These are phyloP conservation scores for Candida sakaeoensis DNA, from an alignment of 805 yeast genomes.

Conservation along the genomic window DNA sequence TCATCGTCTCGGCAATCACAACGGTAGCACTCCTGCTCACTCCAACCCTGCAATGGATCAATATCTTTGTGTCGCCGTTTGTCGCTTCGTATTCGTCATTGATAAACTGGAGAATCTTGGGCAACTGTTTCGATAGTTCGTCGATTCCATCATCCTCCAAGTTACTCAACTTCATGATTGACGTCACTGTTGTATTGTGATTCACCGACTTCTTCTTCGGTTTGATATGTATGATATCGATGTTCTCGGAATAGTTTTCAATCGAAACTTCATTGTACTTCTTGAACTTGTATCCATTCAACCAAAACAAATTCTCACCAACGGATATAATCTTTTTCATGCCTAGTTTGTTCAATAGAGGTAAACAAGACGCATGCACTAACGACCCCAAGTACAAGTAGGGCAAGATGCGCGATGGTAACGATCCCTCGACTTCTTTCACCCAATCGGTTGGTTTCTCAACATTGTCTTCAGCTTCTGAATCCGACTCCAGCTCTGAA, in stretches of 20 bases:
- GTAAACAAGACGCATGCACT: constrained; percentile 71
- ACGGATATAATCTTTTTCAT: constrained; percentile 78
- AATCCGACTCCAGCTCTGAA: not conserved
- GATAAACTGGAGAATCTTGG: constrained; percentile 62
- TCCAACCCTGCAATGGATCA: constrained; percentile 94
- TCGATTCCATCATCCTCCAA: constrained; percentile 92
- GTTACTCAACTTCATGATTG: constrained; percentile 62
- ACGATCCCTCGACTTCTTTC: constrained; percentile 52
- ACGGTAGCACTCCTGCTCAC: constrained; percentile 94
- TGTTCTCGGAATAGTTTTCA: constrained; percentile 21
- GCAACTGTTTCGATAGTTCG: constrained; percentile 58
- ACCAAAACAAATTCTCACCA: constrained; percentile 77
- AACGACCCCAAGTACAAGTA: constrained; percentile 84
- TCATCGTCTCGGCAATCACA: constrained; percentile 93
- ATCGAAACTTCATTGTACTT: constrained; percentile 19
- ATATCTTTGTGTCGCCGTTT: constrained; percentile 28
- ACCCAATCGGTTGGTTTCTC: constrained; percentile 29
- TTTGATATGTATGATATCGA: constrained; percentile 26
- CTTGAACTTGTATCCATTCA: constrained; percentile 30
- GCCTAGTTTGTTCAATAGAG: constrained; percentile 59
- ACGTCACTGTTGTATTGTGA: constrained; percentile 27
- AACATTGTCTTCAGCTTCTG: not conserved
- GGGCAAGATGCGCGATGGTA: constrained; percentile 81
- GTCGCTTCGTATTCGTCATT: constrained; percentile 33
- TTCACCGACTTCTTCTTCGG: constrained; percentile 13